Evolutionary conservation across 1,284 basidiomycete genomes (phyloP).

Genomic region (Apiotrichum sp.): DNA sequence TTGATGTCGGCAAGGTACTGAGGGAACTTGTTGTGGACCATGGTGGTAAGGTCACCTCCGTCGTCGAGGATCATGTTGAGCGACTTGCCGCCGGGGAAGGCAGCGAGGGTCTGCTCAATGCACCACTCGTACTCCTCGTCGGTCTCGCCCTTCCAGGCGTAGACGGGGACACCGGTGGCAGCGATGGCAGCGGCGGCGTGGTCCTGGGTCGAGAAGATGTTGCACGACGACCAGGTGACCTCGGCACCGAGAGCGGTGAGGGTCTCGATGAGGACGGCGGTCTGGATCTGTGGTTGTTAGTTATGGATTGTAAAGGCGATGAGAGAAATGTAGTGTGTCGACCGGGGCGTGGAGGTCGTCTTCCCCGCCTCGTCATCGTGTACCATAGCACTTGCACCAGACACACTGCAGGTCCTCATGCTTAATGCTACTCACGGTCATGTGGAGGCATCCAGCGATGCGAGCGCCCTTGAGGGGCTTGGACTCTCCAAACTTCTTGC

Average conservation of each 20-base stretch:
- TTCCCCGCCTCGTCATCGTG: too few relatives aligned
- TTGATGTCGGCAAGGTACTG: conserved; percentile 77
- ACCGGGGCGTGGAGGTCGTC: too few relatives aligned
- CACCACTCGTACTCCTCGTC: conserved; percentile 99
- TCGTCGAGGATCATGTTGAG: conserved; percentile 99
- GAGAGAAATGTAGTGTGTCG: too few relatives aligned
- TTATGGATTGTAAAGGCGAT: too few relatives aligned
- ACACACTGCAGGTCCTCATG: too few relatives aligned
- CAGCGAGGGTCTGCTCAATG: conserved; percentile 89
- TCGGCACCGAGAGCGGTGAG: conserved; percentile 90
- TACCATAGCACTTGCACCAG: too few relatives aligned
- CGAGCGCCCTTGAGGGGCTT: conserved; percentile 93
- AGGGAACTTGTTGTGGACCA: conserved; percentile 95
- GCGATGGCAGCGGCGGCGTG: conserved; percentile 98
- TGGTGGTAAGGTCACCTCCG: conserved; percentile 90
- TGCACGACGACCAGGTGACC: conserved; percentile 99
- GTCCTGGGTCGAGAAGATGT: conserved; percentile 99
- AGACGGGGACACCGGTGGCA: conserved; percentile 96
- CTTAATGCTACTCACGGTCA: conserved; percentile 76
- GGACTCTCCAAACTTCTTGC: conserved; percentile 71
- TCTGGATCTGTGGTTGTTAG: neutral
- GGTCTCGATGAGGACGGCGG: conserved; percentile 73
- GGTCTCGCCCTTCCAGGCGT: conserved; percentile 99
- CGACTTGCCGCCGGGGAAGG: conserved; percentile 61
- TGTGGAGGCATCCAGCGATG: conserved; percentile 95